Evolutionary conservation across 176 grass and related monocot genomes (phyloP), one percentile per base, ranked within the genome.

Genomic region (Cenchrus fungigraminus): DNA sequence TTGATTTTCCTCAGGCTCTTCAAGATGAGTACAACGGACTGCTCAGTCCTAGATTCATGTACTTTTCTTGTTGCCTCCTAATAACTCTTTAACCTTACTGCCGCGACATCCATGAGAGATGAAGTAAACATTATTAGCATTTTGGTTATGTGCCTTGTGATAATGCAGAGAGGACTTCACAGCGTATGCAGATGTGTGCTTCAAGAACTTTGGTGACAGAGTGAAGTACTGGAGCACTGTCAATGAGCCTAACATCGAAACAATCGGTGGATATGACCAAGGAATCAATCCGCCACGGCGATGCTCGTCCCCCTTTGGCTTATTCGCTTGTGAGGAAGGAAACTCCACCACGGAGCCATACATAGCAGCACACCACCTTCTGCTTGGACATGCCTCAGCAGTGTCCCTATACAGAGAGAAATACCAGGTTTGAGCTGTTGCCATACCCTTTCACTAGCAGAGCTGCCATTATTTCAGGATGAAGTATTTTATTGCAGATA

Each of bases 261-360:
- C 93, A 0, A 37, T 95, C 43, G 87, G 89, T 0, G 93, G 97
- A 11, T 93, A 95, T 0, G 97, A 93, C 42, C n/a, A 80, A 25
- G 97, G 93, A 32, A 31, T 84, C 37, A 63, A 89, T 14, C 85
- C 97, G 1, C 97, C 97, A 7, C 65, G 52, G 3, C 78, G 91
- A 13, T 98, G 97, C 90, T 98, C 97, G 7, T 76, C 28, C 82
- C 93, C 93, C n/a, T 95, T 91, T 11, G 93, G 93, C 54, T 4
- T 40, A 4, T 3, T 89, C 1, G 65, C 71, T 6, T 98, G 97
- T 62, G 88, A 77, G 0, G 53, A 10, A 9, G 96, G 96, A 25
- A 95, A 98, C 89, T 98, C 96, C 29, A 92, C 93, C 42, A 93
- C 80, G 7, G 96, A 97, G 71, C 95, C 95, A 7, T 97, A 97